Base-by-base conservation (phyloP, 1,139 yeast species). In the Blastobotrys illinoisensis region DNA sequence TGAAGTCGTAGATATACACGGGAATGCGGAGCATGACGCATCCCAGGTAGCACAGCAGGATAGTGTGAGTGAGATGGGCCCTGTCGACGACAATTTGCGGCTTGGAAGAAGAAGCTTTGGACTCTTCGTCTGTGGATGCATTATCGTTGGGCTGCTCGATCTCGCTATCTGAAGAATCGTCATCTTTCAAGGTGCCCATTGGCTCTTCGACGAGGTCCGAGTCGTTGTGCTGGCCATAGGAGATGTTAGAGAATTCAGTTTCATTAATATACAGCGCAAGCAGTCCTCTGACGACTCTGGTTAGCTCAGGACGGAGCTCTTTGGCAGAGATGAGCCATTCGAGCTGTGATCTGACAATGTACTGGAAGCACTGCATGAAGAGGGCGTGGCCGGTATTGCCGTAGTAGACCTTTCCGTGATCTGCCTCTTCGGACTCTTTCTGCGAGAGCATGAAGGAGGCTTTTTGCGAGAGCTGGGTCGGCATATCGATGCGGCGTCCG, bases 371-470 rank as follows among this genome's bases (percentile, higher is more conserved):
- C 63, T 74, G 76, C 52, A 81, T 62, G 57, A 74, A 77, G 49
- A 81, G 60, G 18, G 72, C 69, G 43, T 71, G 72, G 9, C 83
- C 90, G 9, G 75, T 79, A 23, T 66, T 64, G 20, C 96, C 96
- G 62, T 75, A 78, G 14, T 81, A 65, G 47, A 70, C 67, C 40
- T 44, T 47, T 9, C 48, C 47, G 13, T 47, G 50, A 21, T 51
- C 52, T 13, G 40, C 40, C 7, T 32, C 40, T 66, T 46, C 48
- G 16, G 44, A 24, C n/a, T 45, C 52, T 11, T 23, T 20, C 59
- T 54, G 36, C 49, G 49, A 44, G 19, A 23, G 49, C 60, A 47
- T 60, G 66, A 18, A 60, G 54, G 20, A 48, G 48, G 50, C 48
- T 46, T 51, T 56, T 64, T 21, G 63, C 55, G 51, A 64, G 68